Evolutionary conservation across 345 rosid genomes (phyloP), one percentile per base, ranked within the genome.

Genomic region (Moringa oleifera): DNA sequence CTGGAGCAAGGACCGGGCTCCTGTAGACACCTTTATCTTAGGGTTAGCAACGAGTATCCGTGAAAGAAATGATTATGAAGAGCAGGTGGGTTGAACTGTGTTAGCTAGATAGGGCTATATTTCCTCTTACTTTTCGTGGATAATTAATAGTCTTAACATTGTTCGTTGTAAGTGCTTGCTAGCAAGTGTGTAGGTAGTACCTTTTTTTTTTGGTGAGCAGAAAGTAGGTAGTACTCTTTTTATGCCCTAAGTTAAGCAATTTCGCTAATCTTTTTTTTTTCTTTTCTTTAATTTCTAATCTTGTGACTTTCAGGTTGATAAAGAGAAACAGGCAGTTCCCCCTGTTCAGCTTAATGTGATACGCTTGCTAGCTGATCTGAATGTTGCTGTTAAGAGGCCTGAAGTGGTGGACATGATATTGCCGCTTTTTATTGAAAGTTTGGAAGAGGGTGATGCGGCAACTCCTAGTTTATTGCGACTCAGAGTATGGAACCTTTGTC

Each of bases 391-490:
- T 71, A 79, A 83, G 79, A 95, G 89, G 84, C 77, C 96, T 61
- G 99, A 95, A 73, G 91, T 89, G 70, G 93, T 93, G 33, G 97
- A 95, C 84, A 89, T 91, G 97, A 87, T 95, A 67, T 77, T 95
- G 79, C 97, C 99, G 6, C 95, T 89, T 69, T 95, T 87, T 79
- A 79, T 95, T 72, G 99, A 95, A 85, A 88, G 82, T 71, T 77
- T 95, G 72, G 99, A 95, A 81, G 99, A 91, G 91, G 97, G 99
- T 53, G 99, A 91, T 75, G 97, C 96, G 77, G 81, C 90, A 53
- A 61, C 82, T 79, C 91, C 99, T 71, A 80, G 99, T 74, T 73
- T 81, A 75, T 77, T 95, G 72, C 88, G 97, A 71, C 89, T 95
- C 71, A 83, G 89, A 65, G 99, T 91, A 91, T 62, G 87, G 54